These are phyloP conservation scores for Prunus mume DNA, from an alignment of 306 rosid genomes.

Conservation along the genomic window DNA sequence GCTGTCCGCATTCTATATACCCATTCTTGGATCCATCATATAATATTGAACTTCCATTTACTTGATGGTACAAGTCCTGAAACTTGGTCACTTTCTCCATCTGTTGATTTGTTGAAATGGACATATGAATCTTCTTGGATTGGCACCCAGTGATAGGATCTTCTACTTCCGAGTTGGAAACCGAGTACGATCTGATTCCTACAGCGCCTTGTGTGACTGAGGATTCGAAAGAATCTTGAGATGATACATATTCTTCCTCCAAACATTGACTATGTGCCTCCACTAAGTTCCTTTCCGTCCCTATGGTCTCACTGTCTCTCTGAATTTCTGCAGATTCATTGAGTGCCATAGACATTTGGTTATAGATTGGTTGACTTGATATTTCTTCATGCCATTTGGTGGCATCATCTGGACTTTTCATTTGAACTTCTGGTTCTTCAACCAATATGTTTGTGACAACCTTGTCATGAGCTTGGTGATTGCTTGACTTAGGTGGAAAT, in stretches of 20 bases:
- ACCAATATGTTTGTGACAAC: conserved; percentile 30
- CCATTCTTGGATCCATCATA: conserved; percentile 40
- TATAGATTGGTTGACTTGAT: conserved; percentile 36
- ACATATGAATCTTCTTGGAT: conserved; percentile 27
- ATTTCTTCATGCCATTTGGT: conserved; percentile 38
- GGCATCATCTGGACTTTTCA: conserved; percentile 35
- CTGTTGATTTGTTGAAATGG: conserved; percentile 33
- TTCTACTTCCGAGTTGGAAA: conserved; percentile 68
- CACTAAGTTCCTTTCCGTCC: conserved; percentile 24
- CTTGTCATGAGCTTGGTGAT: conserved; percentile 33
- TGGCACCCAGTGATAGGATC: conserved; percentile 40
- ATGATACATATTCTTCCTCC: conserved; percentile 65
- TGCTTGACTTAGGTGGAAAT: conserved; percentile 58
- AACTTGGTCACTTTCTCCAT: conserved; percentile 40
- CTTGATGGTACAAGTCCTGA: conserved; percentile 49
- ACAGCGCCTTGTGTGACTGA: conserved; percentile 56
- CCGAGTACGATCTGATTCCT: conserved; percentile 48
- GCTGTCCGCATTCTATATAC: conserved; percentile 29
- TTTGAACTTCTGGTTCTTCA: conserved; percentile 50
- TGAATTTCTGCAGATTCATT: conserved; percentile 36
- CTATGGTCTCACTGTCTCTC: conserved; percentile 29
- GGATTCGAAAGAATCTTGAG: conserved; percentile 79
- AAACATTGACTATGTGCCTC: conserved; percentile 42
- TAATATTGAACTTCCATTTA: conserved; percentile 40
- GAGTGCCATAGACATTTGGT: conserved; percentile 34